Percentiles rank a stretch among this genome's conserved stretches.
Conservation (phyloP, 2,329 filamentous ascomycete species). For the Microdochium trichocladiopsis region DNA sequence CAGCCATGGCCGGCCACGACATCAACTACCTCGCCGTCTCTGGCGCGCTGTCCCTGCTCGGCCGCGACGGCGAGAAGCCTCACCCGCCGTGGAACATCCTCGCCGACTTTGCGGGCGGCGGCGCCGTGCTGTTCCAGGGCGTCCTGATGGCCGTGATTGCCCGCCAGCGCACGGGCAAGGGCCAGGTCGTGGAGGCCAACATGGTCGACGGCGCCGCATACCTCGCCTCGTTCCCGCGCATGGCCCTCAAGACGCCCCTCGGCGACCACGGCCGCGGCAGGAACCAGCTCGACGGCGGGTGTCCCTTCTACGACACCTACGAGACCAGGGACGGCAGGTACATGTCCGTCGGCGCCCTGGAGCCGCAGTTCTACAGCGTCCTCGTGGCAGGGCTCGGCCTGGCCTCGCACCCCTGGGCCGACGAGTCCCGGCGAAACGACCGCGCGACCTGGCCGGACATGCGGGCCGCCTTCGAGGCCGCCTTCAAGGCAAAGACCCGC, state of each 20-base stretch:
- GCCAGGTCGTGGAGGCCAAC: conserved; percentile 90
- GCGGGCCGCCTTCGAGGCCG: conserved; percentile 47
- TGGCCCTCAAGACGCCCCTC: conserved; percentile 54
- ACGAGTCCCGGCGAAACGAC: conserved; percentile 48
- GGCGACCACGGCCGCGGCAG: conserved; percentile 61
- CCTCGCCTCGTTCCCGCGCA: conserved; percentile 69
- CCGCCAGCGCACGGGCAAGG: conserved; percentile 55
- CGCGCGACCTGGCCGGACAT: conserved; percentile 61
- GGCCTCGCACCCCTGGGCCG: conserved; percentile 32
- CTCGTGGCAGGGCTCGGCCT: conserved; percentile 64
- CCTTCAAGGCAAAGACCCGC: conserved; percentile 65
- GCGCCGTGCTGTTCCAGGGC: conserved; percentile 73
- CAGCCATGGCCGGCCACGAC: conserved; percentile 85
- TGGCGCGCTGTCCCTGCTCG: conserved; percentile 71
- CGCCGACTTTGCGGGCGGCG: conserved; percentile 87
- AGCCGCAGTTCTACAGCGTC: conserved; percentile 73
- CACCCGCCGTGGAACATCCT: conserved; percentile 78
- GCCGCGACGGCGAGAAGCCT: conserved; percentile 61
- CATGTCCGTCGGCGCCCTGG: conserved; percentile 85
- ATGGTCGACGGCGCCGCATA: conserved; percentile 91
- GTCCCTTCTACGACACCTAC: conserved; percentile 86
- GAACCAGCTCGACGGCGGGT: conserved; percentile 77
- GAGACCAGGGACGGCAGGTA: conserved; percentile 72
- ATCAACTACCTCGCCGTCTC: conserved; percentile 94
- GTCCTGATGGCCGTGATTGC: conserved; percentile 73